Evolutionary conservation across 2,329 filamentous ascomycete genomes (phyloP).

Genomic region (Cordyceps cicadae): DNA sequence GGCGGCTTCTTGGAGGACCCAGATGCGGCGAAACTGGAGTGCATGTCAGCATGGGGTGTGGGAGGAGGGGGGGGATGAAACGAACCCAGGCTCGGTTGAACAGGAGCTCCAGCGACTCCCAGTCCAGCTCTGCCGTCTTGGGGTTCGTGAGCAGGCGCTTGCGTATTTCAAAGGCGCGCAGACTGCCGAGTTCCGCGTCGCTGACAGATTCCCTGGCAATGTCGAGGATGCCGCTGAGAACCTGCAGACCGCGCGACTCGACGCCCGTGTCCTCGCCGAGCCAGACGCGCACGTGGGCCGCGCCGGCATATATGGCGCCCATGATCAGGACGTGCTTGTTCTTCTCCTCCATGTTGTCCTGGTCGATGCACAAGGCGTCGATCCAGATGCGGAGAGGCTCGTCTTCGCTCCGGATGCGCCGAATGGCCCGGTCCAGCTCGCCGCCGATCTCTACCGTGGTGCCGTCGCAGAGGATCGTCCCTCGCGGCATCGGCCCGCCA

Average conservation of each 20-base stretch:
- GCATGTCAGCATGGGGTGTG: neutral
- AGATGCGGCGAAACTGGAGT: constrained; percentile 12
- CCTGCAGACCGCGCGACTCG: neutral
- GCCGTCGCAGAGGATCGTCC: constrained; percentile 8
- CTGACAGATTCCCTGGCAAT: neutral
- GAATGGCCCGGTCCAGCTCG: constrained; percentile 11
- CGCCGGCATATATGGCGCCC: constrained; percentile 10
- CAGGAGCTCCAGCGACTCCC: neutral
- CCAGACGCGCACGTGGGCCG: constrained; percentile 10
- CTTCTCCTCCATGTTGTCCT: constrained; percentile 9
- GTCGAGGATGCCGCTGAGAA: neutral
- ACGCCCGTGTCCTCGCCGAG: constrained; percentile 12
- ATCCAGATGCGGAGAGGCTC: constrained; percentile 6
- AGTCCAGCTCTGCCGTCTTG: neutral
- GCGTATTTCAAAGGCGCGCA: neutral
- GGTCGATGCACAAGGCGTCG: constrained; percentile 14
- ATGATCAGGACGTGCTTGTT: constrained; percentile 14
- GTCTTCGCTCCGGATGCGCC: constrained; percentile 1
- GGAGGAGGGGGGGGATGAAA: too few species aligned
- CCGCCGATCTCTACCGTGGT: constrained; percentile 7
- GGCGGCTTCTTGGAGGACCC: constrained; percentile 14
- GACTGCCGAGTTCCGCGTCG: neutral
- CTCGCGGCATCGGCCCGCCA: neutral
- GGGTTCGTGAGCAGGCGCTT: neutral
- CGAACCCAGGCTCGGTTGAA: neutral